phyloP scores from a whole-genome alignment of 129 eudicot species.

The Arctium minus region DNA sequence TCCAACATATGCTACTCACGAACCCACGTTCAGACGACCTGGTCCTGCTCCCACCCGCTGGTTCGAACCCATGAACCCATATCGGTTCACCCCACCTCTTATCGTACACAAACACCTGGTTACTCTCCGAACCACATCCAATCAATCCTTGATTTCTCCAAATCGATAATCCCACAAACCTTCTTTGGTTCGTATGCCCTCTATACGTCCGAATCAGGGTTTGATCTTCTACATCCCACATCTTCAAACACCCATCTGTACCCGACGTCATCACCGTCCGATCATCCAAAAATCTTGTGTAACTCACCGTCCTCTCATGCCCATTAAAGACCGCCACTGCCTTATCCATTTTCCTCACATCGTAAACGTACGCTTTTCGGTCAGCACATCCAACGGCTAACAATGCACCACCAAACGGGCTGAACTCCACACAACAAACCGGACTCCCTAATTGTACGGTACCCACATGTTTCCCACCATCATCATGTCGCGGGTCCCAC shows the following conservation, averaged over 20 bases:
- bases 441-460: conserved; percentile 53
- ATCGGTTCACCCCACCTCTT: conserved; percentile 81
- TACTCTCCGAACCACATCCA: conserved; percentile 73
- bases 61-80: conserved; percentile 67
- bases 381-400: conserved; percentile 77
- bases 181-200: conserved; percentile 58
- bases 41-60: conserved; percentile 8
- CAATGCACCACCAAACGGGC: conserved; percentile 52
- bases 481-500: conserved; percentile 76
- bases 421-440: conserved; percentile 67
- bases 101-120: conserved; percentile 68
- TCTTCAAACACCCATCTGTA: conserved; percentile 63
- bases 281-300: conserved; percentile 41
- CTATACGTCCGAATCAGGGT: conserved; percentile 39
- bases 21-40: conserved; percentile 34
- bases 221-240: conserved; percentile 53
- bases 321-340: conserved; percentile 48
- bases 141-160: conserved; percentile 59
- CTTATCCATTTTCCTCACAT: conserved; percentile 41
- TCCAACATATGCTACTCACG: conserved; percentile 79
- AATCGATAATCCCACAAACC: conserved; percentile 72
- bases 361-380: conserved; percentile 57
- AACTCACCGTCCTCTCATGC: conserved; percentile 57
- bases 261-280: conserved; percentile 59
- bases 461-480: conserved; percentile 43